Conservation (phyloP, 2,329 filamentous ascomycete genomes). For the Paraconiothyrium brasiliense region DNA sequence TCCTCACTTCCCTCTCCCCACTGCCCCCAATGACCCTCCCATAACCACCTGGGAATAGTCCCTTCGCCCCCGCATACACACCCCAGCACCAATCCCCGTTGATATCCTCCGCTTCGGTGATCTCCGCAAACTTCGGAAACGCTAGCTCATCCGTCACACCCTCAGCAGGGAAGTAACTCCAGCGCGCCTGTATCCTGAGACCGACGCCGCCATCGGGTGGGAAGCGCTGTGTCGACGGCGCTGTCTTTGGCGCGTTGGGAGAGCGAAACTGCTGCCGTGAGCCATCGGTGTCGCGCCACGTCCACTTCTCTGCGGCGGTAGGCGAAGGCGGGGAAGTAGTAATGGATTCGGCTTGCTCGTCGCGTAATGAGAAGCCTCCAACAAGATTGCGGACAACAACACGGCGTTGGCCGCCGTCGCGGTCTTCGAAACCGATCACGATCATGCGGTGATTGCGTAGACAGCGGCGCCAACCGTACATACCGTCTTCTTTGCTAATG, state of each 20-base stretch:
- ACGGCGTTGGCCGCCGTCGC: constrained; percentile 72
- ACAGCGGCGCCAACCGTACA: constrained; percentile 84
- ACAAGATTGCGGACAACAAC: constrained; percentile 77
- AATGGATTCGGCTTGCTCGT: constrained; percentile 56
- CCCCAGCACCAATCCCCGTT: constrained; percentile 94
- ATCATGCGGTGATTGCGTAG: constrained; percentile 84
- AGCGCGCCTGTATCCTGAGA: constrained; percentile 69
- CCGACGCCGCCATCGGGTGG: constrained; percentile 82
- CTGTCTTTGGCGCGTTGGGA: not conserved
- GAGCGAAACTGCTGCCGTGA: constrained; percentile 33
- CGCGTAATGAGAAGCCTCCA: constrained; percentile 75
- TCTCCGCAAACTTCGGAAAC: constrained; percentile 84
- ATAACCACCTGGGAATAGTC: constrained; percentile 83
- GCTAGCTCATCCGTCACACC: constrained; percentile 76
- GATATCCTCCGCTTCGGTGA: constrained; percentile 83
- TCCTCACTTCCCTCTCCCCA: constrained; percentile 20
- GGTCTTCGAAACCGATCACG: constrained; percentile 77
- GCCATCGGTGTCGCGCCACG: constrained; percentile 49
- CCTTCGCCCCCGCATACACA: constrained; percentile 80
- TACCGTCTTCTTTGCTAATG: constrained; percentile 78
- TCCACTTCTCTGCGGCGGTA: constrained; percentile 33
- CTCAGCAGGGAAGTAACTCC: constrained; percentile 79
- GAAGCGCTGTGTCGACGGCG: constrained; percentile 53
- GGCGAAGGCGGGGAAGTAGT: not conserved
- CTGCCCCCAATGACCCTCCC: constrained; percentile 60